Evolutionary conservation across 2,329 filamentous ascomycete genomes (phyloP).

Genomic region (Fusarium sp.): DNA sequence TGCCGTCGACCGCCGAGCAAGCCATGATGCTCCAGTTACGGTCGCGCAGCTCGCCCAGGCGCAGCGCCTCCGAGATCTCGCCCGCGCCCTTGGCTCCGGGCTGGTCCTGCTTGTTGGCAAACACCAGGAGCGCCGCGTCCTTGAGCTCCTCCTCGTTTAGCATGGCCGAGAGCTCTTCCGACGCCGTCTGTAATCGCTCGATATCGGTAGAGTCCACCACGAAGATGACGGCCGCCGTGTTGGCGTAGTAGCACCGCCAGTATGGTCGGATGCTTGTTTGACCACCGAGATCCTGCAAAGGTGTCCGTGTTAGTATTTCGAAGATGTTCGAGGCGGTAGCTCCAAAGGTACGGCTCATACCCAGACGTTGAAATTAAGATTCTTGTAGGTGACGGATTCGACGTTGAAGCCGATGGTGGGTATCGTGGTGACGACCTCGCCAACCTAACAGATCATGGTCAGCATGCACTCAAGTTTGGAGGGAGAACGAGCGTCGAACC

Average conservation of each 20-base stretch:
- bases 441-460: slow-evolving; percentile 74
- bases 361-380: slow-evolving; percentile 99
- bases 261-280: slow-evolving; percentile 99
- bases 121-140: slow-evolving; percentile 91
- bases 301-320: slow-evolving; percentile 18
- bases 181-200: slow-evolving; percentile 90
- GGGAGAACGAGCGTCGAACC: slow-evolving; percentile 60
- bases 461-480: slow-evolving; percentile 12
- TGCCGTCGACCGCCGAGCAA: slow-evolving; percentile 94
- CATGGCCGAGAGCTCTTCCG: slow-evolving; percentile 94
- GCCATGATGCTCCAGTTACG: slow-evolving; percentile 99
- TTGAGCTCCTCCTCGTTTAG: slow-evolving; percentile 96
- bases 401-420: slow-evolving; percentile 99
- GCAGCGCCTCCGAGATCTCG: slow-evolving; percentile 94
- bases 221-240: slow-evolving; percentile 98
- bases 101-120: slow-evolving; percentile 99
- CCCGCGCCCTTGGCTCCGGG: slow-evolving; percentile 96
- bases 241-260: slow-evolving; percentile 99
- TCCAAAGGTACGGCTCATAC: slow-evolving; percentile 60
- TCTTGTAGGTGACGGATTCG: slow-evolving; percentile 98
- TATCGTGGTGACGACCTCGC: slow-evolving; percentile 98
- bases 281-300: slow-evolving; percentile 83
- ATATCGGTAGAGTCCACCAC: slow-evolving; percentile 99
- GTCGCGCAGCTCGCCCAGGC: slow-evolving; percentile 90
- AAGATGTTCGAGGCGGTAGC: not conserved